phyloP scores from a whole-genome alignment of 2,329 filamentous ascomycete genomes.

The Myriangium duriaei region DNA sequence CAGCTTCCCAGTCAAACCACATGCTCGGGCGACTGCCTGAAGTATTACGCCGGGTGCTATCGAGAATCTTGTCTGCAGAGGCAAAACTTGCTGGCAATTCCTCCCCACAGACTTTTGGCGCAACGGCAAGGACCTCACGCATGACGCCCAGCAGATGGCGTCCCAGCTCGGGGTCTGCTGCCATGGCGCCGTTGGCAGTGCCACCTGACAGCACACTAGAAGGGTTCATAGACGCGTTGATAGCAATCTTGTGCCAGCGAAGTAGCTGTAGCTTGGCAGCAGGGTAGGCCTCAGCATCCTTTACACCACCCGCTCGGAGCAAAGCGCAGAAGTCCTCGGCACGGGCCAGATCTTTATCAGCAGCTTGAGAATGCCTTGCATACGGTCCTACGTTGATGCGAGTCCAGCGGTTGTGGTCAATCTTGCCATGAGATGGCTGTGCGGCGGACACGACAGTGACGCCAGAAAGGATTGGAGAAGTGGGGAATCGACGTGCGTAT shows the following conservation, averaged over 20 bases:
- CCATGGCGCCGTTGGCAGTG: constrained; percentile 53
- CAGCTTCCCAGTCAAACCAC: constrained; percentile 57
- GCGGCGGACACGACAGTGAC: constrained; percentile 59
- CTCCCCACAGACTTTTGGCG: constrained; percentile 50
- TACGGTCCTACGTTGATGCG: constrained; percentile 58
- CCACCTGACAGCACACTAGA: constrained; percentile 56
- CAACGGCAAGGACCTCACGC: constrained; percentile 54
- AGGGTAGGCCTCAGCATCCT: constrained; percentile 51
- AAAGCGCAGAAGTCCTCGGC: constrained; percentile 42
- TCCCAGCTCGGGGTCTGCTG: constrained; percentile 48
- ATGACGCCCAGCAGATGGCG: constrained; percentile 53
- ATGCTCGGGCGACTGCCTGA: constrained; percentile 49
- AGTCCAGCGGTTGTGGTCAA: constrained; percentile 63
- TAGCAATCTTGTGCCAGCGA: constrained; percentile 65
- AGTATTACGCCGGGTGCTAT: constrained; percentile 50
- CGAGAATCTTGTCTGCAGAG: constrained; percentile 48
- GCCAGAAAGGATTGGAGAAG: constrained; percentile 46
- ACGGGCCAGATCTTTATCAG: constrained; percentile 20
- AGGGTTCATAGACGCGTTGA: constrained; percentile 65
- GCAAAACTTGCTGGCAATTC: constrained; percentile 49
- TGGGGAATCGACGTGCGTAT: constrained; percentile 50
- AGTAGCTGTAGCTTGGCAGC: constrained; percentile 57
- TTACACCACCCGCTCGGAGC: constrained; percentile 49
- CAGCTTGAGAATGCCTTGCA: constrained; percentile 35
- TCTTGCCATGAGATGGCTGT: constrained; percentile 48